Evolutionary conservation across 306 rosid species (phyloP), one percentile per base, ranked within the genome.

Genomic region (Prunus padus): DNA sequence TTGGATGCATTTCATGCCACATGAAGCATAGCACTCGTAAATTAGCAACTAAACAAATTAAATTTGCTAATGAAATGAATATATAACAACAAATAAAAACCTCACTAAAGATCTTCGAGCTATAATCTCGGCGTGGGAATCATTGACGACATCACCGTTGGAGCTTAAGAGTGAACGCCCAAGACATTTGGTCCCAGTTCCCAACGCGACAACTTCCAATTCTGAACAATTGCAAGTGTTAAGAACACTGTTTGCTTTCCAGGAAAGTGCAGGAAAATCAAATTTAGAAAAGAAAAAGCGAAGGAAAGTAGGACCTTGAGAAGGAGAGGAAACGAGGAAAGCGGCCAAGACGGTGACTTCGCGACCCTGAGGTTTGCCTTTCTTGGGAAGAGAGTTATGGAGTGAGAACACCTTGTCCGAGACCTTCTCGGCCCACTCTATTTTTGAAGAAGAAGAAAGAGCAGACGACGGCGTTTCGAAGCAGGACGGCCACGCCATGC

Each of bases 321-420:
- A 75, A 81, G 97, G 89, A 80, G 96, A 92, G 42, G 97, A 92
- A 70, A 92, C 78, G 81, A 94, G 96, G 55, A 95, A 92, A 55
- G 96, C 88, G 33, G 97, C 89, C 28, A 92, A 69, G 79, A 90
- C 98, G 1, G 98, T 82, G 74, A 95, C 89, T 87, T 92, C 97
- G 78, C 87, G 89, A 33, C 93, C 96, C 83, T 92, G 98, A 78
- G 97, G 98, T 75, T 90, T 92, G 1, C 97, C 98, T 84, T 95
- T 95, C 80, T 90, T 95, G 4, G 93, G 92, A 45, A 95, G 89
- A 45, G 91, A 78, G 40, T 67, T 77, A 83, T 95, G 89, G 45
- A 87, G 52, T 51, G 87, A 73, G 11, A 85, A 68, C 65, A 90
- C 97, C 73, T 84, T 84, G 72, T 81, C 81, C 0, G 93, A 87